Conservation (phyloP, 1,284 basidiomycete species). For the Somion occarium region DNA sequence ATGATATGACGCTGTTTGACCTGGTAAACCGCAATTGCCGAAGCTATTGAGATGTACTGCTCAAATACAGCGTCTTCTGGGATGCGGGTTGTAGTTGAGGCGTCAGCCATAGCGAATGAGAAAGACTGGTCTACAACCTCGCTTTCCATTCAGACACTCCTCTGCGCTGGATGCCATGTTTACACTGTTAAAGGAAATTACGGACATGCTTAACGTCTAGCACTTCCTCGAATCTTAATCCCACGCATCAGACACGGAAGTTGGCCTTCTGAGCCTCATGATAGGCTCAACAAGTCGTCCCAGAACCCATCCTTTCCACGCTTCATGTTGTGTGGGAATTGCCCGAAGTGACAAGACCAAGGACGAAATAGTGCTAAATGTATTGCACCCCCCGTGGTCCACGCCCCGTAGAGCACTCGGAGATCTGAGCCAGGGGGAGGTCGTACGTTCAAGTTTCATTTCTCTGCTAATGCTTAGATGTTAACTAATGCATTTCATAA, state of each 20-base stretch:
- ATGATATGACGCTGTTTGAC: no score
- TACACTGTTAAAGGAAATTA: neutral
- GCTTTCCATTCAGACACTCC: conserved; percentile 3
- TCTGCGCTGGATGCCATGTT: conserved; percentile 3
- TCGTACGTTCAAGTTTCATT: no score
- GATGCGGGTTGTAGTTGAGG: no score
- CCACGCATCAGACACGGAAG: neutral
- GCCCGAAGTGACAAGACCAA: neutral
- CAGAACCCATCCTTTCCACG: conserved; percentile 2
- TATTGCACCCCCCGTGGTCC: neutral
- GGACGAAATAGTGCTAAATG: neutral
- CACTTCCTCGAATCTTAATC: neutral
- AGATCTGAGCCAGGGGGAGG: no score
- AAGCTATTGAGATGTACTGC: no score
- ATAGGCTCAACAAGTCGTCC: neutral
- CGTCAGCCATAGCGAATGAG: no score
- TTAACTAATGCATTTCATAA: no score
- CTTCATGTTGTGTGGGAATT: conserved; percentile 2
- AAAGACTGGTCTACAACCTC: no score
- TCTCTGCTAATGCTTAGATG: no score
- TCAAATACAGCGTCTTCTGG: no score
- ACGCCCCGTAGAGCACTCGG: no score
- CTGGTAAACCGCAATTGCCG: no score
- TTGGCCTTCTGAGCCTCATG: neutral
- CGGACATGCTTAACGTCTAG: neutral